Conservation (phyloP, 352 stramenopile genomes). For the Pythium pyrilobum region DNA sequence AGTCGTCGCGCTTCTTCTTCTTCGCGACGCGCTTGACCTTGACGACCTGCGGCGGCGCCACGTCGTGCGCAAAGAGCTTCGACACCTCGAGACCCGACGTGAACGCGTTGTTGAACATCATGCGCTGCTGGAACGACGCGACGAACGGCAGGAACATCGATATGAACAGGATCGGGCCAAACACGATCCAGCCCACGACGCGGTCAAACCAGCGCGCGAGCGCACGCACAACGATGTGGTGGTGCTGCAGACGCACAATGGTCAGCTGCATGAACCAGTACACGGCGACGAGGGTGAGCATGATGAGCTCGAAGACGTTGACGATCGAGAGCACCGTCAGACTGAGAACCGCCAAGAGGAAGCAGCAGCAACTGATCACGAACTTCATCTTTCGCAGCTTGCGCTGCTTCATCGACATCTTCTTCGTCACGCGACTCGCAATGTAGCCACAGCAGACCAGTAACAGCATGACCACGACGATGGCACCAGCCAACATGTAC, state of each 20-base stretch:
- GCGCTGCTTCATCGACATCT: slow-evolving; percentile 88
- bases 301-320: slow-evolving; percentile 69
- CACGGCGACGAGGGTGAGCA: slow-evolving; percentile 61
- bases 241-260: slow-evolving; percentile 75
- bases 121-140: slow-evolving; percentile 80
- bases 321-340: slow-evolving; percentile 62
- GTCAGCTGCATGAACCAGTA: slow-evolving; percentile 88
- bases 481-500: slow-evolving; percentile 53
- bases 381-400: slow-evolving; percentile 90
- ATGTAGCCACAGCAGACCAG: slow-evolving; percentile 83
- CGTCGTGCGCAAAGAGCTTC: slow-evolving; percentile 86
- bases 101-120: slow-evolving; percentile 91
- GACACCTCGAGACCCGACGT: slow-evolving; percentile 84
- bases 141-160: slow-evolving; percentile 89
- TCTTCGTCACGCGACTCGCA: slow-evolving; percentile 82
- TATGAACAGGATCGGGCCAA: slow-evolving; percentile 85
- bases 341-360: slow-evolving; percentile 60
- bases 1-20: slow-evolving; percentile 87
- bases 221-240: slow-evolving; percentile 80
- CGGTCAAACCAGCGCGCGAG: slow-evolving; percentile 71
- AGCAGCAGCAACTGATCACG: slow-evolving; percentile 59
- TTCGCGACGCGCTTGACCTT: slow-evolving; percentile 87
- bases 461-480: slow-evolving; percentile 67
- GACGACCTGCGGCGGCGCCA: slow-evolving; percentile 68
- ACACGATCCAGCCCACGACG: slow-evolving; percentile 84